Evolutionary conservation across 495 filamentous ascomycete genomes (phyloP), one percentile per base, ranked within the genome.

Genomic region (Hypoxylon trugodes): DNA sequence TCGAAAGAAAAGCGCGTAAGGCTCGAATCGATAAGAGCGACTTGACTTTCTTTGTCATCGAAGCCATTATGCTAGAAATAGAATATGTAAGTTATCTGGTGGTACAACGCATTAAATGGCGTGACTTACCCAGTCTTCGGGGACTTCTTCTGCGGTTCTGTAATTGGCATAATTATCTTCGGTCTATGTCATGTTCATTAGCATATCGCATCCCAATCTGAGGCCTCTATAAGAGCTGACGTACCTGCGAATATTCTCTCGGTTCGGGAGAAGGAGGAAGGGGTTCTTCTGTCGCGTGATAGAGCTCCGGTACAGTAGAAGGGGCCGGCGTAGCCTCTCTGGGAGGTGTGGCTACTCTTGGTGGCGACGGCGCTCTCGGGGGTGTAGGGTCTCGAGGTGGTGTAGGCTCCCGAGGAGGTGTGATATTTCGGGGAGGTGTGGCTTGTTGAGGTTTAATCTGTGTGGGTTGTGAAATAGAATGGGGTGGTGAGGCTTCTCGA

Each of bases 1-100:
- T 61, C 58, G 19, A 54, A 51, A 25, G 58, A 61, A 25, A 46
- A 9, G 41, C 33, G 48, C 33, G 58, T 54, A 40, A 53, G 30
- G 25, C 30, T 41, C 18, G 58, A 48, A 24, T 54, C 48, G 8
- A 49, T 38, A 54, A 53, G 40, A 41, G 30, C 32, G 15, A 48
- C 49, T 22, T 51, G 49, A 13, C 49, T 61, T 37, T 53, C 58
- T 47, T 48, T 48, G 33, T 43, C 58, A 30, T 54, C 40, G 22
- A 47, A 9, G 18, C 43, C 49, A 48, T 61, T 40, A 48, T 6
- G 32, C 58, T 61, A 35, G 7, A 9, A 1, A 4, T 16, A n/a
- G n/a, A n/a, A n/a, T n/a, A n/a, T 9, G 42, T 61, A 5, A 61
- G 57, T 45, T 45, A 45, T 15, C 56, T 28, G 5, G 7, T 10